phyloP scores from a whole-genome alignment of 306 rosid genomes.

The Cucumis melo region DNA sequence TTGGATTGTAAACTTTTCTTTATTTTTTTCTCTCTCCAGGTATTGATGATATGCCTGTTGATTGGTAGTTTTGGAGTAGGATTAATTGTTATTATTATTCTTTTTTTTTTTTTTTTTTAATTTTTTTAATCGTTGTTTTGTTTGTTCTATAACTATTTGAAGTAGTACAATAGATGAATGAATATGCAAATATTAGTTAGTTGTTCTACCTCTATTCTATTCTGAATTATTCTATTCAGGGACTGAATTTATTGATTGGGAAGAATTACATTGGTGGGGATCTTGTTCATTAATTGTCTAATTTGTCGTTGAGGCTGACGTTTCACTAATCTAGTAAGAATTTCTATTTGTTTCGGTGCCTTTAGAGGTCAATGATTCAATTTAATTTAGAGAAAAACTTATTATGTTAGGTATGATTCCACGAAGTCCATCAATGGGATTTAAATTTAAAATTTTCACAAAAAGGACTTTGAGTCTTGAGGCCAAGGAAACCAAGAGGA shows the following conservation, averaged over 20 bases:
- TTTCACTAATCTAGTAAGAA: background rate
- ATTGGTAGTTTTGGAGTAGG: background rate
- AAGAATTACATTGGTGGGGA: background rate
- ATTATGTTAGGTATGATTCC: no score
- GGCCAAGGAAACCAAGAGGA: no score
- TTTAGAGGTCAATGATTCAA: background rate
- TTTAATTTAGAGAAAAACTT: no score
- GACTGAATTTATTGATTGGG: no score
- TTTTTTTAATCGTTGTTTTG: background rate
- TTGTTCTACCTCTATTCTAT: background rate
- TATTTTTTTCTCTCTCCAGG: background rate
- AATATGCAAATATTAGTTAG: background rate
- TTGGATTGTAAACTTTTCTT: slow-evolving; percentile 27
- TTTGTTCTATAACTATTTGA: background rate
- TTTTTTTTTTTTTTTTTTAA: no score
- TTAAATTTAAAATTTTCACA: no score
- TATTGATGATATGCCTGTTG: background rate
- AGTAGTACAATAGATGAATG: background rate
- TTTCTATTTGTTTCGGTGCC: background rate
- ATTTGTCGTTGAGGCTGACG: background rate
- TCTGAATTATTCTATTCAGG: no score
- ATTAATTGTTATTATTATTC: background rate
- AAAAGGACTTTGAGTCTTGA: no score
- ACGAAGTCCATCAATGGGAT: no score
- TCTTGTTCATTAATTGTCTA: background rate